These are phyloP conservation scores for Articulospora tetracladia DNA, from an alignment of 495 filamentous ascomycete species.

Conservation along the genomic window DNA sequence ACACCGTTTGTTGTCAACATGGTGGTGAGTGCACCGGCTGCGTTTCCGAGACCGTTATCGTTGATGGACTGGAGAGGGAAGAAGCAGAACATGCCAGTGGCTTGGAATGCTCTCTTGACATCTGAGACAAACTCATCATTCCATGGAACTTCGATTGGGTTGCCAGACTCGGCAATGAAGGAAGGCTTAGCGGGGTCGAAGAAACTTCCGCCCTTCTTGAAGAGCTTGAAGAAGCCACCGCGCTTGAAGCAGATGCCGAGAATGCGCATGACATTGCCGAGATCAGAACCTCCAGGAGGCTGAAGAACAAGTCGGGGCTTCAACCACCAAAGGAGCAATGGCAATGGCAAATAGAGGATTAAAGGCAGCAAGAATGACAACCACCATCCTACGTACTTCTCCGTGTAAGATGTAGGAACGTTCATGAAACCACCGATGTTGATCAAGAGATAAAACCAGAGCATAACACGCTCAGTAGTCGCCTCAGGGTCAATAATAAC, in stretches of 20 bases:
- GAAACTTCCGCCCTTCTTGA: constrained; percentile 45
- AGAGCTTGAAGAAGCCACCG: constrained; percentile 51
- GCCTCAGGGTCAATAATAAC: constrained; percentile 58
- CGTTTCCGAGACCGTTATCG: constrained; percentile 44
- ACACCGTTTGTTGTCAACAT: constrained; percentile 63
- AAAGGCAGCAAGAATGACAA: constrained; percentile 65
- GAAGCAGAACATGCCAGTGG: constrained; percentile 57
- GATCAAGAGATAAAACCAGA: constrained; percentile 60
- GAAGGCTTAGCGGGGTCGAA: constrained; percentile 65
- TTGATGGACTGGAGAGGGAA: constrained; percentile 69
- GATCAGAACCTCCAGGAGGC: constrained; percentile 48
- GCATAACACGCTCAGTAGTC: constrained; percentile 56
- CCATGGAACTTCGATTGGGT: constrained; percentile 37
- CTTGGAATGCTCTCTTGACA: constrained; percentile 53
- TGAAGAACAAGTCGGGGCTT: constrained; percentile 44
- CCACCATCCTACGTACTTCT: constrained; percentile 76
- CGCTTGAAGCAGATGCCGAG: constrained; percentile 47
- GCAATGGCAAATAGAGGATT: constrained; percentile 52
- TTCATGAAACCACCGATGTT: constrained; percentile 54
- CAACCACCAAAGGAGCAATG: constrained; percentile 43
- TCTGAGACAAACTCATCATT: constrained; percentile 56
- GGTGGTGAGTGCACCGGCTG: constrained; percentile 49
- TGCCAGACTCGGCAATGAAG: constrained; percentile 44
- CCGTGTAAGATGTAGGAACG: constrained; percentile 51
- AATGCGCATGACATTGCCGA: constrained; percentile 53